These are phyloP conservation scores for Oryza punctata DNA, from an alignment of 176 grass and related monocot species.

Conservation along the genomic window DNA sequence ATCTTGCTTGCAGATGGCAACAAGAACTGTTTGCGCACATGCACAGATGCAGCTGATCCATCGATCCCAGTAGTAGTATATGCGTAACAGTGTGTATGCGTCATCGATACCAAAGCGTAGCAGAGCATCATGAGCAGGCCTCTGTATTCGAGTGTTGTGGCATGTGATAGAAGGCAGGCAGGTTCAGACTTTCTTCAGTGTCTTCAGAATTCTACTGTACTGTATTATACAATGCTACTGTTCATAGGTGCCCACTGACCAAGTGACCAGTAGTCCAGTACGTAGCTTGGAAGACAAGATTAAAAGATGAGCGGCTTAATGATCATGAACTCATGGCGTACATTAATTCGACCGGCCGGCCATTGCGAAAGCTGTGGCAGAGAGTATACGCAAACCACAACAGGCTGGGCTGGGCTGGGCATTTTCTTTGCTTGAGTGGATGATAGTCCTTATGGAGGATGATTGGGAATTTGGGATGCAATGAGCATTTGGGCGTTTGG, in stretches of 20 bases:
- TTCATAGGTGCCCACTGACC: neutral
- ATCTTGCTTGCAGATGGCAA: neutral
- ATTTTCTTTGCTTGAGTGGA: neutral
- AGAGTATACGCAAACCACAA: conserved; percentile 1
- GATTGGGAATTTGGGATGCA: conserved; percentile 9
- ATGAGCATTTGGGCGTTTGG: neutral
- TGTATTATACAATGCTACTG: neutral
- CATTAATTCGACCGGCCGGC: conserved; percentile 8
- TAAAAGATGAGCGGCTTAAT: conserved; percentile 22
- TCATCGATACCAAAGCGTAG: neutral
- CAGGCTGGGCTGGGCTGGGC: neutral
- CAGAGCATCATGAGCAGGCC: neutral
- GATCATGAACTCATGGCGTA: conserved; percentile 14
- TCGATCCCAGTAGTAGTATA: neutral
- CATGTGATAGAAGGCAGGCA: too few relatives aligned
- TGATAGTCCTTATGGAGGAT: neutral
- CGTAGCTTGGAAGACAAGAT: conserved; percentile 55
- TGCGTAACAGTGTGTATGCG: neutral
- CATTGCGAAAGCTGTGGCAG: conserved; percentile 13
- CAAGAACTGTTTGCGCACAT: neutral
- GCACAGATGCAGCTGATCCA: neutral
- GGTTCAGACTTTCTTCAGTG: neutral
- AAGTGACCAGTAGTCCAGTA: conserved; percentile 1
- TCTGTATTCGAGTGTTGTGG: neutral
- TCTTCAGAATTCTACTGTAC: neutral